Evolutionary conservation across 2,329 filamentous ascomycete species (phyloP).

Genomic region (Penicillium aurantiogriseum): DNA sequence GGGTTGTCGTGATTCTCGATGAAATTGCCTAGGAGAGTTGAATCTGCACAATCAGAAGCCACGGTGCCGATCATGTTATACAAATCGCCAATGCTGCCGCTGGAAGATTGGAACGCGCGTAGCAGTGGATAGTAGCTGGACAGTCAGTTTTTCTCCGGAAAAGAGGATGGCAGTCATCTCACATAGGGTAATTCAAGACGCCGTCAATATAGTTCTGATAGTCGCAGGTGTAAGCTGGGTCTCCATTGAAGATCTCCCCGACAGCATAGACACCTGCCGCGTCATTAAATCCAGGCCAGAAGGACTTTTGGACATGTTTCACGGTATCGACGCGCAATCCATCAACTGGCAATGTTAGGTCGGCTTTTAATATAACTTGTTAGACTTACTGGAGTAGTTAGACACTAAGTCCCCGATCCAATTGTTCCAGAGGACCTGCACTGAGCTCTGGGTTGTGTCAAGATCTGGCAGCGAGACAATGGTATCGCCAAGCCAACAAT

Average conservation of each 20-base stretch:
- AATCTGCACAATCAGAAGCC: slow-evolving; percentile 41
- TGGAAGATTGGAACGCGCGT: slow-evolving; percentile 35
- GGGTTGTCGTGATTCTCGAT: slow-evolving; percentile 63
- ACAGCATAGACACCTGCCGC: slow-evolving; percentile 49
- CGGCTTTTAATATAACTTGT: no score
- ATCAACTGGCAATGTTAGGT: slow-evolving; percentile 38
- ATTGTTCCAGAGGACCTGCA: slow-evolving; percentile 52
- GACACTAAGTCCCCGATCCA: slow-evolving; percentile 60
- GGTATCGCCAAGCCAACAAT: slow-evolving; percentile 57
- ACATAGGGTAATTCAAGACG: slow-evolving; percentile 50
- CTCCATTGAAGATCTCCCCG: slow-evolving; percentile 48
- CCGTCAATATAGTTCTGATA: slow-evolving; percentile 49
- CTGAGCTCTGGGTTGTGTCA: slow-evolving; percentile 52
- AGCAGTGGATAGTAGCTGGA: slow-evolving; percentile 42
- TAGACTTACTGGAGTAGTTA: slow-evolving; percentile 58
- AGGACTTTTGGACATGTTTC: slow-evolving; percentile 49
- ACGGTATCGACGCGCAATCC: slow-evolving; percentile 55
- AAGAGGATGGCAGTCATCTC: not conserved
- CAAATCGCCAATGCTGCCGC: slow-evolving; percentile 37
- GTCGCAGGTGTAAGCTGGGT: slow-evolving; percentile 42
- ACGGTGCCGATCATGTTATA: slow-evolving; percentile 37
- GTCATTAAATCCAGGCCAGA: slow-evolving; percentile 44
- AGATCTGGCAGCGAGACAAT: slow-evolving; percentile 62
- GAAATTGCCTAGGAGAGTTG: slow-evolving; percentile 54
- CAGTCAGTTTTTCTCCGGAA: slow-evolving; percentile 49